Percentiles rank a stretch among this genome's conserved stretches.
phyloP scores from a whole-genome alignment of 495 filamentous ascomycete species.

The Xylaria palmicola region DNA sequence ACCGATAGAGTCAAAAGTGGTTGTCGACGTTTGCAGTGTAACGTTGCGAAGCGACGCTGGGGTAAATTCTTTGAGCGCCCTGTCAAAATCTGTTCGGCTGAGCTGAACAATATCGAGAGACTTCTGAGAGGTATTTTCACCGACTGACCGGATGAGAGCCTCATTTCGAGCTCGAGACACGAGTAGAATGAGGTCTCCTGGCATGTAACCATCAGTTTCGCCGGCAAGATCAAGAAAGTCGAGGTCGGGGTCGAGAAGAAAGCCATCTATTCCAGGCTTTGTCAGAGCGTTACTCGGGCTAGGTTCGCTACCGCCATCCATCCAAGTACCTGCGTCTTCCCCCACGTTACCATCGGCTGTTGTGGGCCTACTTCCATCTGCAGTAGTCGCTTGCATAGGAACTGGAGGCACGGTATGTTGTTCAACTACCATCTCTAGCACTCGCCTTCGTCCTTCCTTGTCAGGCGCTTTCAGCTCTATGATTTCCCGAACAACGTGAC shows the following conservation, averaged over 20 bases:
- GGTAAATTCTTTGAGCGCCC: constrained; percentile 85
- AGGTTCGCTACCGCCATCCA: constrained; percentile 55
- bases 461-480: constrained; percentile 84
- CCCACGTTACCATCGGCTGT: constrained; percentile 51
- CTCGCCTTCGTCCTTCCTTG: constrained; percentile 81
- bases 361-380: constrained; percentile 47
- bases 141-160: constrained; percentile 76
- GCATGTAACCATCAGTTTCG: constrained; percentile 96
- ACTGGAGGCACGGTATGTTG: constrained; percentile 43
- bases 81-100: constrained; percentile 70
- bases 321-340: constrained; percentile 63
- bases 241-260: constrained; percentile 68
- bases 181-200: constrained; percentile 83
- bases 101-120: constrained; percentile 55
- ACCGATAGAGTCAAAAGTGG: constrained; percentile 86
- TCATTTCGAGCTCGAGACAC: constrained; percentile 87
- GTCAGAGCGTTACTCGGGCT: constrained; percentile 14
- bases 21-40: constrained; percentile 83
- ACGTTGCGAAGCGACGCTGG: constrained; percentile 93
- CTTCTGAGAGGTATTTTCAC: constrained; percentile 30
- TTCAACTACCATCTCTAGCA: constrained; percentile 70
- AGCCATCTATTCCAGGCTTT: constrained; percentile 52
- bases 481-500: constrained; percentile 79
- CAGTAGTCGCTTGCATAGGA: constrained; percentile 38
- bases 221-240: constrained; percentile 92